Conservation (phyloP, 768 basidiomycete genomes). For the Filobasidium wieringae region DNA sequence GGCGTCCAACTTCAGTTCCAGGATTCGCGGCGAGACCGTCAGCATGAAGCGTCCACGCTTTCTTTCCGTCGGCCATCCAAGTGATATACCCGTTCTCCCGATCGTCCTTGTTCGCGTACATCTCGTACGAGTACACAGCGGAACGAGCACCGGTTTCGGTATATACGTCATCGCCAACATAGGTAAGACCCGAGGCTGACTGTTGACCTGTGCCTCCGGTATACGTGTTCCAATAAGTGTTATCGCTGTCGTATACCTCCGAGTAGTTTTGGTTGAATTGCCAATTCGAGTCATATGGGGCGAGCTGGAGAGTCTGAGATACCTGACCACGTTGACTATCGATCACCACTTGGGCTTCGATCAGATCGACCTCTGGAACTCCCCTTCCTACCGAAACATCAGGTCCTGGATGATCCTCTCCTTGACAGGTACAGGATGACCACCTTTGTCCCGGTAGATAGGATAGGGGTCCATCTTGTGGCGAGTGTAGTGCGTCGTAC, state of each 20-base stretch:
- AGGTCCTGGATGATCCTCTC: constrained; percentile 81
- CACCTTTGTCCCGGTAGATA: constrained; percentile 37
- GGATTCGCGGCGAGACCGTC: constrained; percentile 54
- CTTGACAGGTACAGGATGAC: constrained; percentile 74
- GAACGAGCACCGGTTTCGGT: constrained; percentile 24
- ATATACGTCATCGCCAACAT: constrained; percentile 31
- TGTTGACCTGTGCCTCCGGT: constrained; percentile 45
- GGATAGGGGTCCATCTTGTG: constrained; percentile 34
- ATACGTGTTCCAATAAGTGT: constrained; percentile 40
- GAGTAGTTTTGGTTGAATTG: constrained; percentile 38
- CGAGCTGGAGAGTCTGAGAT: constrained; percentile 65
- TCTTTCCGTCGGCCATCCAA: constrained; percentile 33
- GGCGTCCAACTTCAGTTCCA: constrained; percentile 50
- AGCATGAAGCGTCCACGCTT: constrained; percentile 47
- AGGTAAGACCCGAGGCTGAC: constrained; percentile 46
- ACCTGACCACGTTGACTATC: constrained; percentile 44
- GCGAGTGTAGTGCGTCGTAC: constrained; percentile 22
- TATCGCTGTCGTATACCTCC: constrained; percentile 43
- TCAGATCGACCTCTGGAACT: constrained; percentile 84
- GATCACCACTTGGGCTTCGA: constrained; percentile 73
- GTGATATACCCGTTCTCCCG: constrained; percentile 32
- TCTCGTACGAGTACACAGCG: constrained; percentile 42
- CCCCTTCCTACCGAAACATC: constrained; percentile 53
- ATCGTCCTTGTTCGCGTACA: constrained; percentile 34
- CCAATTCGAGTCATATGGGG: constrained; percentile 53